Evolutionary conservation across 805 yeast genomes (phyloP), one percentile per base, ranked within the genome.

Genomic region (Huiozyma sinensis): DNA sequence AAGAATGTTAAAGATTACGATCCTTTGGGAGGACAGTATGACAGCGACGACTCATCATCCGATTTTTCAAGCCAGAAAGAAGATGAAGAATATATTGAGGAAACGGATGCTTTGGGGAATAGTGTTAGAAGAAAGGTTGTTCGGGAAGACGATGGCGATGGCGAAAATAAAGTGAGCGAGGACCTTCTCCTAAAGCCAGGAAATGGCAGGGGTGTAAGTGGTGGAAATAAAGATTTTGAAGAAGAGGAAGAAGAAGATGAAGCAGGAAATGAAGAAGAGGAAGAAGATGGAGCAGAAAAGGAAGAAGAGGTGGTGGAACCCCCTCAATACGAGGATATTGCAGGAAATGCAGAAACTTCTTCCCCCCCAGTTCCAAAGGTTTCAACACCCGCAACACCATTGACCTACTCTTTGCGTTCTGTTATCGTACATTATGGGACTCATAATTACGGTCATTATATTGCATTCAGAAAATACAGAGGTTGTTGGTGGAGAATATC

Each of bases 361-460:
- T 28, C 41, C 44, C 43, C 43, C 2, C 29, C 43, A 1, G 37
- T 44, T 3, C 30, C 50, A 24, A 42, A 37, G 13, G 39, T 53
- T 1, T 51, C 47, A 4, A 28, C 40, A 2, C 63, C 66, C 6
- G 58, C 65, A 46, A 72, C 77, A 3, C 69, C 72, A 3, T 60
- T 82, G 38, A 66, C 72, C 3, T 90, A 90, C 61, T 72, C 78
- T 35, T 70, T 90, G 48, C 84, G 84, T 57, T 85, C 96, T 0
- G 92, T 85, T 1, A 84, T 90, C 38, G 80, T 90, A 1, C 98
- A 90, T 63, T 89, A 82, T 60, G 98, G 98, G 40, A 83, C 95
- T 1, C 97, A 92, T 55, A 88, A 90, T 55, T 92, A 87, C 60
- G 98, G 98, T n/a, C 98, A 90, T 63, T 90, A 90, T 59, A 84